phyloP scores from a whole-genome alignment of 495 filamentous ascomycete species.

The Choiromyces venosus region DNA sequence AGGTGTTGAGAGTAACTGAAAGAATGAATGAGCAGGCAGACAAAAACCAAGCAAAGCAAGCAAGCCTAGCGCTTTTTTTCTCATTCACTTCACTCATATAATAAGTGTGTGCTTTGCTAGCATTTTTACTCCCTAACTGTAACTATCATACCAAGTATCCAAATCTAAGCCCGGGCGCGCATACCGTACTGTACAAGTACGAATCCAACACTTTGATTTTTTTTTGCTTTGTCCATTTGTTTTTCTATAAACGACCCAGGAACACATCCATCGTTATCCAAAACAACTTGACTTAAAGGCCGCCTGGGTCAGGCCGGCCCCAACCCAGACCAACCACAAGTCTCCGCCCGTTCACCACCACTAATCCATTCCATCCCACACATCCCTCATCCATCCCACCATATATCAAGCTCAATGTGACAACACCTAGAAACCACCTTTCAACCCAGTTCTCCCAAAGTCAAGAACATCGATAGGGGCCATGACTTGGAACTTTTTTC shows the following conservation, averaged over 20 bases:
- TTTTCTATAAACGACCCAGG: neutral
- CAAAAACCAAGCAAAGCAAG: neutral
- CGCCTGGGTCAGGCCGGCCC: neutral
- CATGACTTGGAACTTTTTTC: neutral
- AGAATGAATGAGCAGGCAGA: neutral
- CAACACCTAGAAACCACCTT: neutral
- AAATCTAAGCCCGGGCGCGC: neutral
- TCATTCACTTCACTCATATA: neutral
- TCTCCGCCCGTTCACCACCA: neutral
- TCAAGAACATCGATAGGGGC: neutral
- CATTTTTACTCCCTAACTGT: neutral
- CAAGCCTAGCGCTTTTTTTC: neutral
- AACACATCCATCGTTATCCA: neutral
- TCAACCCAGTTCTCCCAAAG: neutral
- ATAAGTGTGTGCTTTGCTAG: neutral
- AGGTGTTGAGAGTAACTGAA: neutral
- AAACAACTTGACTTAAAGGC: neutral
- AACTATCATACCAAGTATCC: neutral
- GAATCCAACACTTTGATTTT: neutral
- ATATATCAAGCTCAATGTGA: neutral
- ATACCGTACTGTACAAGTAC: no score
- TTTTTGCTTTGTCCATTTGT: neutral
- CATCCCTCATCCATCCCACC: slow-evolving; percentile 1
- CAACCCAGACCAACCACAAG: neutral
- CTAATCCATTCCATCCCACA: no score